A percentile compares a stretch with the other conserved stretches of the same genome.
These are phyloP conservation scores for Triticum urartu DNA, from an alignment of 176 grass and related monocot genomes.

Conservation along the genomic window DNA sequence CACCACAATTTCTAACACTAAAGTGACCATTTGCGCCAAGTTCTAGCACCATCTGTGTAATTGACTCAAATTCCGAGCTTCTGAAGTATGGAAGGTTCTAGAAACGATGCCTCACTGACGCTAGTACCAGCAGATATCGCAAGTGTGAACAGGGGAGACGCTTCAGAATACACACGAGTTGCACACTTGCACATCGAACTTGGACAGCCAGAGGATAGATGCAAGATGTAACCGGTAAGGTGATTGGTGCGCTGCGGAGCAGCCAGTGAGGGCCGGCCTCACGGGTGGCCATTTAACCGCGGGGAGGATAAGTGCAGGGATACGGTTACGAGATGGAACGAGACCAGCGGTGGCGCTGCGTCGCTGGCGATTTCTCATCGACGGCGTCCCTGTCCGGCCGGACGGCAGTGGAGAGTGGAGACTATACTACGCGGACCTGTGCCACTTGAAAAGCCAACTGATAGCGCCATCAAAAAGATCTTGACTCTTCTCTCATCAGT, in stretches of 20 bases:
- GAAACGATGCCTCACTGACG: neutral
- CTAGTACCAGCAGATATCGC: neutral
- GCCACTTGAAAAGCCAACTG: neutral
- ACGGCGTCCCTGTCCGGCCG: constrained; percentile 24
- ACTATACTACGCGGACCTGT: neutral
- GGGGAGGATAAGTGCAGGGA: neutral
- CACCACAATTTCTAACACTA: too few relatives aligned
- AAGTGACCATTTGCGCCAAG: too few relatives aligned
- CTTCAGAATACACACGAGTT: neutral
- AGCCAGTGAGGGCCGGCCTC: neutral
- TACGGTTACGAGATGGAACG: neutral
- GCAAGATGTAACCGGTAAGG: neutral
- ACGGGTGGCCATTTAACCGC: constrained; percentile 16
- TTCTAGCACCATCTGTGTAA: too few relatives aligned
- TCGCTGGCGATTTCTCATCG: constrained; percentile 14
- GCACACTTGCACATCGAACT: neutral
- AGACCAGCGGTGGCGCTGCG: constrained; percentile 6
- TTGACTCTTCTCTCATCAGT: neutral
- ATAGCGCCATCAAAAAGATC: neutral
- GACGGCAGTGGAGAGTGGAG: neutral
- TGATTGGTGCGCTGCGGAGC: neutral
- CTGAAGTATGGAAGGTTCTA: neutral
- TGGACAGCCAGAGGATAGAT: constrained; percentile 2
- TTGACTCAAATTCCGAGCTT: neutral
- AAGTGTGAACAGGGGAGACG: neutral